Conservation (phyloP, 305 asterid species). For the Euphrasia arctica region DNA sequence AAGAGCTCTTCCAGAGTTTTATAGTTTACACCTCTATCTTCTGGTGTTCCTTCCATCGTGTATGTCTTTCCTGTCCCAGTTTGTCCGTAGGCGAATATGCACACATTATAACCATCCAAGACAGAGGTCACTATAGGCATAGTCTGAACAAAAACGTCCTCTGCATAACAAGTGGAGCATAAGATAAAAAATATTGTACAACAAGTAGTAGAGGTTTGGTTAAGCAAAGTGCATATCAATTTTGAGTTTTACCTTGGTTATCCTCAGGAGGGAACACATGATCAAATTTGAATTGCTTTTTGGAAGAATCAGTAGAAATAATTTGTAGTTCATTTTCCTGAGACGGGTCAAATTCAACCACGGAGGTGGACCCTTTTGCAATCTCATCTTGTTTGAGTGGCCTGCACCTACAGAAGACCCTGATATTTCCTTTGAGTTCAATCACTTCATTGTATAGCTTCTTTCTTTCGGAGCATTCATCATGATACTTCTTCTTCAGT, state of each 20-base stretch:
- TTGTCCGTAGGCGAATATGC: constrained; percentile 96
- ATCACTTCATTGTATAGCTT: constrained; percentile 82
- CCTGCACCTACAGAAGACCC: constrained; percentile 95
- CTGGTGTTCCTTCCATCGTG: constrained; percentile 96
- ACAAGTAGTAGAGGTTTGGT: neutral
- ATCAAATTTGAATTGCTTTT: constrained; percentile 77
- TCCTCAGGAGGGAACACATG: constrained; percentile 75
- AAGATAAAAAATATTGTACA: no score
- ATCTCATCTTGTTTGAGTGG: constrained; percentile 72
- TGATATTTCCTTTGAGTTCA: constrained; percentile 89
- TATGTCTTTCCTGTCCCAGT: constrained; percentile 95
- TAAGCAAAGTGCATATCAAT: constrained; percentile 9
- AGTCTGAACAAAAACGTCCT: constrained; percentile 67
- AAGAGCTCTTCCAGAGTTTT: constrained; percentile 80
- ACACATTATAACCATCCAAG: constrained; percentile 89
- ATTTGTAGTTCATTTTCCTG: constrained; percentile 85
- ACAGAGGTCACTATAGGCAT: constrained; percentile 85
- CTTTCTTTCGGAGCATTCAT: constrained; percentile 69
- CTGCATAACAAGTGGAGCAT: no score
- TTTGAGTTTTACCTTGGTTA: constrained; percentile 57
- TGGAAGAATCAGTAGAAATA: constrained; percentile 64
- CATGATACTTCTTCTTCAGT: constrained; percentile 66
- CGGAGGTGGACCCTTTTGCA: constrained; percentile 55
- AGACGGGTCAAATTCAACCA: constrained; percentile 65
- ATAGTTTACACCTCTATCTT: constrained; percentile 90